Base-by-base conservation (phyloP, 371 early-diverging fungal genomes). In the Mucor piriformis region DNA sequence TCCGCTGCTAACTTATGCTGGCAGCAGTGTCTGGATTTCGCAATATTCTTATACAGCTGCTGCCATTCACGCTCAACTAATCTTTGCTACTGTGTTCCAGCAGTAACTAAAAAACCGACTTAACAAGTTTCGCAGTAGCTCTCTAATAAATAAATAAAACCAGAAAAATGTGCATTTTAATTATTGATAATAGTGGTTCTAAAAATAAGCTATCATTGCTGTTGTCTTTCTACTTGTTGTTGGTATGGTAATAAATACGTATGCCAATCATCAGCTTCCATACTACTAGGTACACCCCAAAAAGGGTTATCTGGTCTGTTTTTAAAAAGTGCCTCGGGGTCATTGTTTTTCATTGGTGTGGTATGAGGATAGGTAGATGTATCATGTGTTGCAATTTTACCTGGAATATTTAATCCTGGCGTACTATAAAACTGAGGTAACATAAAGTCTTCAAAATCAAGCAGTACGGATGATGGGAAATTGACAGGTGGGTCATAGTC, bases 241-340 rank as follows among this genome's bases (percentile, higher is more conserved):
- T 63, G 57, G 6, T 51, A 32, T 29, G 52, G 59, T 18, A 53
- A 33, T 18, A 64, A 25, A 49, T 72, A 77, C 5, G 73, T 67
- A n/a, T 66, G 50, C 78, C 78, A 77, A 35, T 72, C 78, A 35
- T 70, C 69, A 27, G 65, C 29, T 24, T 75, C 72, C 35, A 75
- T 61, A 47, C 67, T 69, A 35, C 69, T 71, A n/a, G 79, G 79
- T 8, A 75, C 61, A 0, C 67, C 62, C 79, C 79, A 78, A 52
- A 78, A 78, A 6, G 79, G 73, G 56, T 75, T 75, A 18, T 64
- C 72, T 11, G 76, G 72, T 42, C 64, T 53, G 48, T 69, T 54
- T 15, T 66, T 64, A 48, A 77, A 72, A 3, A 42, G n/a, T 6
- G 52, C 46, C 12, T 51, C 34, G 46, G 55, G 33, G 35, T 71